These are phyloP conservation scores for Encephalitozoon romaleae DNA, from an alignment of 371 early-diverging fungal genomes.

Conservation along the genomic window DNA sequence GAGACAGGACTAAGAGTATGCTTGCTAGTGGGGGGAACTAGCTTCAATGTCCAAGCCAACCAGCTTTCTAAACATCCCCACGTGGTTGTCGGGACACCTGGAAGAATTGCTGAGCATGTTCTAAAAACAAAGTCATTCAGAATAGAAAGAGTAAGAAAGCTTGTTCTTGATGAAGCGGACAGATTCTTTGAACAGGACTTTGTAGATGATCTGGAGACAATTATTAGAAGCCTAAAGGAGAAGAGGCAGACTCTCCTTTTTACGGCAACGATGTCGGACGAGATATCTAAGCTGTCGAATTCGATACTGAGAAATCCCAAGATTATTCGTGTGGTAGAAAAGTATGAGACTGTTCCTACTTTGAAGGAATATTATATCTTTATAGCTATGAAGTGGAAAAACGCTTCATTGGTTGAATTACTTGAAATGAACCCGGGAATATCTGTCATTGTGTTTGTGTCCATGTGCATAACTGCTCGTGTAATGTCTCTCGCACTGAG, in stretches of 20 bases:
- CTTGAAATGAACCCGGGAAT: slow-evolving; percentile 63
- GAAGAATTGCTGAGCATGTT: slow-evolving; percentile 85
- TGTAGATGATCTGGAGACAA: slow-evolving; percentile 76
- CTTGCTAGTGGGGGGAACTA: slow-evolving; percentile 87
- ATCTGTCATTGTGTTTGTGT: slow-evolving; percentile 79
- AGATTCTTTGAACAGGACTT: slow-evolving; percentile 90
- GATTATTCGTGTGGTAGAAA: slow-evolving; percentile 76
- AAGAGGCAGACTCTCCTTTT: slow-evolving; percentile 83
- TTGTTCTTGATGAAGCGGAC: slow-evolving; percentile 97
- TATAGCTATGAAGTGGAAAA: slow-evolving; percentile 78
- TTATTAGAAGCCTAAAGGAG: slow-evolving; percentile 74
- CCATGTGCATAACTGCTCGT: slow-evolving; percentile 87
- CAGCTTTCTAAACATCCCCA: slow-evolving; percentile 82
- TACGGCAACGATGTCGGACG: slow-evolving; percentile 93
- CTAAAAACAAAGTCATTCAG: slow-evolving; percentile 70
- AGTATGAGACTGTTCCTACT: slow-evolving; percentile 72
- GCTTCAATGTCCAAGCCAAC: slow-evolving; percentile 77
- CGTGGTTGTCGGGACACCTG: slow-evolving; percentile 89
- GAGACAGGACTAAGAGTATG: slow-evolving; percentile 71
- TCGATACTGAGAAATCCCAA: slow-evolving; percentile 78
- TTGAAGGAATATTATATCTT: slow-evolving; percentile 79
- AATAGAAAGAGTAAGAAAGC: slow-evolving; percentile 70
- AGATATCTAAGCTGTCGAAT: slow-evolving; percentile 75
- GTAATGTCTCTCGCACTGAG: slow-evolving; percentile 72
- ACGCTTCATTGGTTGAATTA: slow-evolving; percentile 70